phyloP scores from a whole-genome alignment of 2,329 filamentous ascomycete species.

The Cladosporium halotolerans region DNA sequence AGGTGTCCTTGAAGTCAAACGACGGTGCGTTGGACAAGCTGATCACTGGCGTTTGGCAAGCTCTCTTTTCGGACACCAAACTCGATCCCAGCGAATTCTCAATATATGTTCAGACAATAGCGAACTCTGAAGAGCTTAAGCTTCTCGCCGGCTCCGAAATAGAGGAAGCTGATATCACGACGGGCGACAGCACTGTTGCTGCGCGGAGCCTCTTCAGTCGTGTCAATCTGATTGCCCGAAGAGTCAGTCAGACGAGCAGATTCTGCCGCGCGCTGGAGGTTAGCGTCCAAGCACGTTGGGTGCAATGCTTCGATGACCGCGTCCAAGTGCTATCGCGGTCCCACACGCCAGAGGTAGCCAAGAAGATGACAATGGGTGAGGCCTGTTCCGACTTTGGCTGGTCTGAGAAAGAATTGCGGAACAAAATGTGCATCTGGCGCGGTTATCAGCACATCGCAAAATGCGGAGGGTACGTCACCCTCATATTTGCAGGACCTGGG shows the following conservation, averaged over 20 bases:
- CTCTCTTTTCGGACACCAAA: constrained; percentile 39
- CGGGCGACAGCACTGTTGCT: constrained; percentile 17
- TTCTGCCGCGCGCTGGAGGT: constrained; percentile 52
- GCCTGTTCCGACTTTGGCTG: constrained; percentile 50
- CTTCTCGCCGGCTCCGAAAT: constrained; percentile 20
- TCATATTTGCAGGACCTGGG: constrained; percentile 53
- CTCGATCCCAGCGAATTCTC: constrained; percentile 35
- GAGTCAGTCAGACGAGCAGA: constrained; percentile 45
- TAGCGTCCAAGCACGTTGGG: constrained; percentile 53
- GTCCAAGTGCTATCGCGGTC: constrained; percentile 35
- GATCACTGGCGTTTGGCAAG: constrained; percentile 47
- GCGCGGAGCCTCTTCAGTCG: constrained; percentile 32
- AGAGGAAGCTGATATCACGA: constrained; percentile 15
- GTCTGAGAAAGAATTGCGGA: constrained; percentile 53
- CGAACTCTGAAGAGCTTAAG: constrained; percentile 22
- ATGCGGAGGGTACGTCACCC: constrained; percentile 50
- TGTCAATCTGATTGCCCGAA: constrained; percentile 40
- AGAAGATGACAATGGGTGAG: constrained; percentile 48
- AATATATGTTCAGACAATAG: constrained; percentile 29
- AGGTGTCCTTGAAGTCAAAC: constrained; percentile 38
- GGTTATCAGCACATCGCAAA: constrained; percentile 55
- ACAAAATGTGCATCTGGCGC: constrained; percentile 49
- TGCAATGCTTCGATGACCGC: constrained; percentile 49
- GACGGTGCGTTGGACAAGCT: constrained; percentile 44
- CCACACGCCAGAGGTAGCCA: constrained; percentile 37